Evolutionary conservation across 202 grass and related monocot species (phyloP).

Genomic region (Carex sylvatica): DNA sequence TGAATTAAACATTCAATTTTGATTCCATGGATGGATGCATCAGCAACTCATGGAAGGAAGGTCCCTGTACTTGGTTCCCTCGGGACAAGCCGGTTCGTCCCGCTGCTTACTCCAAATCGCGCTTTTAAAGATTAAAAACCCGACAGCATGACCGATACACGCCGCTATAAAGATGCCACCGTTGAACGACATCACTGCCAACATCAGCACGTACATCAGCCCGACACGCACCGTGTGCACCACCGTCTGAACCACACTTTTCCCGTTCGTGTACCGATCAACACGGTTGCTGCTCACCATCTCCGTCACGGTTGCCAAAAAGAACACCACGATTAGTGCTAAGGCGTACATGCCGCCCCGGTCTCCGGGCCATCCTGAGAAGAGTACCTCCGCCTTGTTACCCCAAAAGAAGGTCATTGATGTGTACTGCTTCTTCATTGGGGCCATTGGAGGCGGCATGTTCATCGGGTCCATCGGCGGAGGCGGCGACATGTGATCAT

Average conservation of each 20-base stretch:
- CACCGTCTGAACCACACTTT: conserved; percentile 21
- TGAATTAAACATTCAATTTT: not conserved
- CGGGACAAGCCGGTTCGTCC: not conserved
- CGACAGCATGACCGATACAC: conserved; percentile 42
- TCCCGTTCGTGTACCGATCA: not conserved
- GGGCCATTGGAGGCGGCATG: conserved; percentile 19
- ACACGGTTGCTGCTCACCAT: conserved; percentile 26
- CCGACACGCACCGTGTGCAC: conserved; percentile 45
- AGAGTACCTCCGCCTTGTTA: conserved; percentile 71
- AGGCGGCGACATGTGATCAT: not conserved
- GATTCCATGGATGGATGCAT: not conserved
- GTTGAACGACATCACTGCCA: conserved; percentile 92
- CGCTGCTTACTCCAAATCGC: conserved; percentile 9
- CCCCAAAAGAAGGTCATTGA: conserved; percentile 92
- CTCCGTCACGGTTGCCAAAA: conserved; percentile 42
- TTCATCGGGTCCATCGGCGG: not conserved
- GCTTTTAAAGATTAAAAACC: conserved; percentile 45
- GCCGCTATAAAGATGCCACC: conserved; percentile 57
- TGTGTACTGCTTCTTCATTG: conserved; percentile 44
- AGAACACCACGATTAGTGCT: conserved; percentile 53
- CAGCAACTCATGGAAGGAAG: conserved; percentile 18
- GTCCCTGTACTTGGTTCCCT: not conserved
- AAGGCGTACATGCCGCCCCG: conserved; percentile 73
- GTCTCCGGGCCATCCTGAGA: conserved; percentile 69
- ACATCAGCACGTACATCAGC: conserved; percentile 65